Evolutionary conservation across 2,329 filamentous ascomycete species (phyloP), one percentile per base, ranked within the genome.

Genomic region (Hymenoscyphus salicellus): DNA sequence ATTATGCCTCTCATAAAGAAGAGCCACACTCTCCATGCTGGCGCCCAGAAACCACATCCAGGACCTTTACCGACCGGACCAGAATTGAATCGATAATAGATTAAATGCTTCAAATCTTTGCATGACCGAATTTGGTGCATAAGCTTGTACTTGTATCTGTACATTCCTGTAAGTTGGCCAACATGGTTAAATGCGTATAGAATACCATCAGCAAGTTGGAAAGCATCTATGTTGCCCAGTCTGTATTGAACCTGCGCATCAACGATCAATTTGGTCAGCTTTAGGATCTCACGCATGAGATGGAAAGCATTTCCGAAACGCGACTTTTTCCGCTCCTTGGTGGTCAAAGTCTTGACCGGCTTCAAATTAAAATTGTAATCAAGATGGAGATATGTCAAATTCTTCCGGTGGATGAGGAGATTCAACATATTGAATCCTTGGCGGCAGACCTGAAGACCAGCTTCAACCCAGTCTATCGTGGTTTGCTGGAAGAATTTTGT

Each of bases 401-500:
- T 99, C 83, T 99, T 99, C 73, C 95, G 90, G 76, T 99, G 95
- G 71, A 99, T 99, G 71, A 99, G 82, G 61, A 99, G 83, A 74
- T 99, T 99, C 65, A 99, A 83, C 94, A 99, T 99, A 80, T 99
- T 99, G 83, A 97, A 99, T 63, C 95, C 95, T 77, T 99, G 95
- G 60, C 95, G 88, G 77, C 95, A 99, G 67, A 99, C 95, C 80
- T 99, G 96, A 75, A 99, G 84, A 80, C 96, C 95, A 72, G 96
- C 95, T 80, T 99, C 95, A 52, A 99, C 95, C 95, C 95, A 99
- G 77, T 99, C 95, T 69, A 99, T 98, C 8, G 92, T 97, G 2
- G 95, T 99, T 78, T 98, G 95, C 78, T 99, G 96, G 84, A 99
- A 99, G 81, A 99, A 99, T 75, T 99, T 99, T 58, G 95, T 99